Base-by-base conservation (phyloP, 352 stramenopile species). In the Pythium insidiosum region DNA sequence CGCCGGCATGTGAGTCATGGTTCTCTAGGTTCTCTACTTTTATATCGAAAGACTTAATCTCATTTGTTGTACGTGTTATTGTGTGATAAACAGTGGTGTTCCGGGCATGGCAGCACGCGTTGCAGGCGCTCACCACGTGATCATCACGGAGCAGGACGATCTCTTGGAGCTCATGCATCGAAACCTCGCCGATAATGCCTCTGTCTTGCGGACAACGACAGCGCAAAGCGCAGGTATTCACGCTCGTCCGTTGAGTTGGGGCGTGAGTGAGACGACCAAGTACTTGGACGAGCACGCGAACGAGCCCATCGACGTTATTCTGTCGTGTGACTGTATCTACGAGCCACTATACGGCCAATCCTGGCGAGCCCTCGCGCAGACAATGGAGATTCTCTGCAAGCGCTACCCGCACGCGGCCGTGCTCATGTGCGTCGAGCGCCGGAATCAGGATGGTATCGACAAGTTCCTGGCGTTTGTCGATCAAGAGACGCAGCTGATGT, bases 321-420 rank as follows among this genome's bases (percentile, higher is more conserved):
- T 98, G 5, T 95, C 92, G 40, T 98, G 89, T 54, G 92, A 98
- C 65, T 97, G 89, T 67, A 87, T 98, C 39, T 98, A 96, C 63
- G 81, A 97, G 62, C 88, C 88, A 33, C 66, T 98, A 20, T 98
- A 98, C 58, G 92, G 92, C 43, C 70, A 86, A 45, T 92, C 78
- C 12, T 98, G 88, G 88, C 63, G 79, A 35, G 62, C 64, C 12
- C 53, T 98, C 24, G 86, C 84, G 16, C 72, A 95, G 55, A 88
- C 81, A 1, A 94, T 97, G 68, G 73, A 94, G 49, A 59, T 77
- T 7, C 28, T 94, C 15, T 88, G 79, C 41, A 12, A 60, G 4
- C 48, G 61, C 5, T 82, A 84, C 57, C 63, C 71, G 0, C 52
- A 53, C 11, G 76, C 64, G 21, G 43, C 83, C n/a, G 75, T 90